Evolutionary conservation across 768 basidiomycete genomes (phyloP).

Genomic region (Kwoniella mangroviensis): DNA sequence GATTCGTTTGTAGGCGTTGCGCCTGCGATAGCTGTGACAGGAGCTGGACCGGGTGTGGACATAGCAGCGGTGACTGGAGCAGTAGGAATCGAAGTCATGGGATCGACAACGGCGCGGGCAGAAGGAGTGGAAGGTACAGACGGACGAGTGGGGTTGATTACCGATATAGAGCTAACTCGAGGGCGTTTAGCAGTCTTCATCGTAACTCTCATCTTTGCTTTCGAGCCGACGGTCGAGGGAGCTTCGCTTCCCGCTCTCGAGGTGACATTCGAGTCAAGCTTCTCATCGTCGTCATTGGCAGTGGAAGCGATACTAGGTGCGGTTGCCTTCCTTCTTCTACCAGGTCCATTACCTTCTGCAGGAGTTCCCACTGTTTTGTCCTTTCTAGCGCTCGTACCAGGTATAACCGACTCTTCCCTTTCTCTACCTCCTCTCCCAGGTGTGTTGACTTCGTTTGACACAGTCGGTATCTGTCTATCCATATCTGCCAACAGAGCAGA

Average conservation of each 20-base stretch:
- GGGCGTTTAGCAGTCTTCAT: slow-evolving; percentile 39
- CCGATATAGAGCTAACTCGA: slow-evolving; percentile 33
- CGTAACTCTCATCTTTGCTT: slow-evolving; percentile 34
- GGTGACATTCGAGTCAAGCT: slow-evolving; percentile 14
- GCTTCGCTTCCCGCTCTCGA: slow-evolving; percentile 34
- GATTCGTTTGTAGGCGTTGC: slow-evolving; percentile 6
- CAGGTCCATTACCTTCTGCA: not conserved
- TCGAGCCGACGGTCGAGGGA: slow-evolving; percentile 15
- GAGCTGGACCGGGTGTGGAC: not conserved
- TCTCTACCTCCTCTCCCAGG: slow-evolving; percentile 20
- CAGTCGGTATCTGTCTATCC: slow-evolving; percentile 38
- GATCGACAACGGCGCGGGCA: not conserved
- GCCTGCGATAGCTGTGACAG: not conserved
- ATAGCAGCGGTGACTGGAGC: not conserved
- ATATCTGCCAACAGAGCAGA: slow-evolving; percentile 43
- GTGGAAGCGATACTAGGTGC: slow-evolving; percentile 5
- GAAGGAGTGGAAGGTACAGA: not conserved
- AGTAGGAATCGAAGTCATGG: not conserved
- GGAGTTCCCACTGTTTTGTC: not conserved
- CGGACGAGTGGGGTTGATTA: slow-evolving; percentile 2
- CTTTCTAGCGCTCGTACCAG: slow-evolving; percentile 24
- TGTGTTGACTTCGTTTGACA: slow-evolving; percentile 21
- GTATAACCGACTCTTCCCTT: slow-evolving; percentile 24
- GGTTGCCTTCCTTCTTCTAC: slow-evolving; percentile 16
- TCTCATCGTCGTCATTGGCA: slow-evolving; percentile 12